These are phyloP conservation scores for Colletotrichum tanaceti DNA, from an alignment of 2,329 filamentous ascomycete species.

Conservation along the genomic window DNA sequence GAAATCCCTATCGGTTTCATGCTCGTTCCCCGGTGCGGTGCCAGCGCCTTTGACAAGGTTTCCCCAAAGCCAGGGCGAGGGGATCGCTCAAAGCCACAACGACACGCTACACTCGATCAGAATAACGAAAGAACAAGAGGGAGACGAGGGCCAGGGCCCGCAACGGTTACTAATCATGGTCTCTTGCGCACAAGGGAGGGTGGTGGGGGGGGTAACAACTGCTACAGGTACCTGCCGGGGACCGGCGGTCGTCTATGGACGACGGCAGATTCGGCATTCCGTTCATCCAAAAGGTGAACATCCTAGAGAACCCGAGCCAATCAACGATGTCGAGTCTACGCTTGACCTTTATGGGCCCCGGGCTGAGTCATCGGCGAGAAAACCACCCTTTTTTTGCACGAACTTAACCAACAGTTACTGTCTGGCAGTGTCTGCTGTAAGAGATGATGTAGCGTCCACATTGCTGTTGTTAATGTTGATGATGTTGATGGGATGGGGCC, in stretches of 20 bases:
- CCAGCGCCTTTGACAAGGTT: not conserved
- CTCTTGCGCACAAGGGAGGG: not conserved
- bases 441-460: not conserved
- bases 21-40: not conserved
- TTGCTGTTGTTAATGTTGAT: not conserved
- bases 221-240: not conserved
- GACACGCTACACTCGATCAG: not conserved
- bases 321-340: not conserved
- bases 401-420: no score
- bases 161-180: slow-evolving; percentile 19
- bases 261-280: not conserved
- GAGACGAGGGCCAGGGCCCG: not conserved
- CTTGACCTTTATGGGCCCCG: no score
- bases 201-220: not conserved
- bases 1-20: not conserved
- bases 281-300: not conserved
- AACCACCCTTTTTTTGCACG: no score
- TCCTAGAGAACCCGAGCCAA: not conserved
- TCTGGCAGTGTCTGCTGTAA: no score
- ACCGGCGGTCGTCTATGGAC: not conserved
- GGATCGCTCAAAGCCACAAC: not conserved
- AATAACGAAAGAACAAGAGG: not conserved
- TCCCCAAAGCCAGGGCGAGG: not conserved
- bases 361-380: no score
- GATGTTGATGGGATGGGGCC: slow-evolving; percentile 16